Evolutionary conservation across 768 basidiomycete genomes (phyloP).

Genomic region (Pleurotus giganteus): DNA sequence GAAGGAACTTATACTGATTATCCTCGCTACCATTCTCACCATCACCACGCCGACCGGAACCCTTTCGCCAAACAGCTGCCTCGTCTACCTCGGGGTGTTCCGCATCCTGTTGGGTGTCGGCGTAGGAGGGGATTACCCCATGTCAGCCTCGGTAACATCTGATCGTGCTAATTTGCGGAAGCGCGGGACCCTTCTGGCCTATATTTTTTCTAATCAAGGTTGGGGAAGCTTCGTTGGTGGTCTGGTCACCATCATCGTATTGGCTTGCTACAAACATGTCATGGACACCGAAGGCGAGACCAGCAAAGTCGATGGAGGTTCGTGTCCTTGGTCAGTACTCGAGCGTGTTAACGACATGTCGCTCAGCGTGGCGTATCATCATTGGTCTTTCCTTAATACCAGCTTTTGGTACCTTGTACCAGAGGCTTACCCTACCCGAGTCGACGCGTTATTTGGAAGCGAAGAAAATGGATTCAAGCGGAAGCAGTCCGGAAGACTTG

Average conservation of each 20-base stretch:
- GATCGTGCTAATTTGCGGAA: constrained; percentile 66
- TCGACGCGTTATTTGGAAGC: constrained; percentile 53
- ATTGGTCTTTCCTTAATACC: constrained; percentile 71
- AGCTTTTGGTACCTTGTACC: constrained; percentile 72
- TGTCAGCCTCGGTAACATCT: constrained; percentile 67
- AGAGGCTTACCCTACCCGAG: constrained; percentile 72
- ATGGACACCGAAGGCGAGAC: constrained; percentile 60
- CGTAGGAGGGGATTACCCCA: constrained; percentile 79
- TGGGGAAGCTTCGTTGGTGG: constrained; percentile 72
- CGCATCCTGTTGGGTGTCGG: constrained; percentile 77
- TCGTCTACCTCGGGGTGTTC: constrained; percentile 65
- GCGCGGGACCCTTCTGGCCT: constrained; percentile 77
- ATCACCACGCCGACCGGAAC: constrained; percentile 57
- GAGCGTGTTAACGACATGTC: background rate
- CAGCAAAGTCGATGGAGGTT: constrained; percentile 70
- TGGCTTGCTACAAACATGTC: constrained; percentile 58
- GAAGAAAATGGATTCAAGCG: constrained; percentile 28
- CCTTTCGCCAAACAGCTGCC: constrained; percentile 45
- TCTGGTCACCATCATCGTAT: constrained; percentile 62
- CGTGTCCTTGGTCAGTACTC: constrained; percentile 18
- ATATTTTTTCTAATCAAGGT: constrained; percentile 76
- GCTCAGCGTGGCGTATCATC: constrained; percentile 67
- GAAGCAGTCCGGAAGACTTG: constrained; percentile 26
- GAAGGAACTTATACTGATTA: constrained; percentile 79
- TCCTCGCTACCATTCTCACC: constrained; percentile 70